Evolutionary conservation across 805 yeast species (phyloP).

Genomic region (Candida palmyrensis): DNA sequence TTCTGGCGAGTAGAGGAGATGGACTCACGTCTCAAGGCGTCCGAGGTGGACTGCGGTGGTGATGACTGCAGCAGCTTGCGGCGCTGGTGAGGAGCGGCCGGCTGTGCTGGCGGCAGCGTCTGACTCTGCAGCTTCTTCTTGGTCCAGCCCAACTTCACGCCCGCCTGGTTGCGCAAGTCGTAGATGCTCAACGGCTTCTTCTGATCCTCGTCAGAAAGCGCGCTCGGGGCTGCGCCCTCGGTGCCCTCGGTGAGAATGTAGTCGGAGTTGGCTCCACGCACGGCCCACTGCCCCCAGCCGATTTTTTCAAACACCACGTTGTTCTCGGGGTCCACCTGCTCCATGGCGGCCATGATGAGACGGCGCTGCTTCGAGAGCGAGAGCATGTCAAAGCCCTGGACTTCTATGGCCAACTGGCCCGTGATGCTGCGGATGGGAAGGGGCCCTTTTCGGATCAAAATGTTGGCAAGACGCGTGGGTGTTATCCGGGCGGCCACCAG

Average conservation of each 20-base stretch:
- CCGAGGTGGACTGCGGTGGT: constrained; percentile 1
- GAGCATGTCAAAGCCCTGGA: constrained; percentile 72
- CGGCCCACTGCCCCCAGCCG: constrained; percentile 99
- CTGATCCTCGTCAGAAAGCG: constrained; percentile 7
- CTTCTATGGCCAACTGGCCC: constrained; percentile 65
- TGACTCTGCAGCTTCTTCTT: constrained; percentile 20
- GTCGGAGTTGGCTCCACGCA: constrained; percentile 48
- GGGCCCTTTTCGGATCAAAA: constrained; percentile 74
- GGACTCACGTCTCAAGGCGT: constrained; percentile 40
- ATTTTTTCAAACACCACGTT: constrained; percentile 81
- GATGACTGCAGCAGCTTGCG: constrained; percentile 3
- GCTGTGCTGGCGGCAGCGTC: neutral
- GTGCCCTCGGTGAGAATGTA: constrained; percentile 44
- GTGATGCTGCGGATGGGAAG: constrained; percentile 88
- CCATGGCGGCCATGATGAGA: constrained; percentile 84
- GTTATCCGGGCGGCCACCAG: constrained; percentile 86
- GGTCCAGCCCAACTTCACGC: constrained; percentile 34
- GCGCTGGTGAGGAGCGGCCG: constrained; percentile 1
- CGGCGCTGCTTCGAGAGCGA: constrained; percentile 87
- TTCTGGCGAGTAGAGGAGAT: constrained; percentile 43
- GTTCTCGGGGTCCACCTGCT: constrained; percentile 57
- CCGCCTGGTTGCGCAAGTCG: constrained; percentile 30
- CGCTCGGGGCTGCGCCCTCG: constrained; percentile 8
- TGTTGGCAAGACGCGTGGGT: constrained; percentile 65
- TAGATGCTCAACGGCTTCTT: constrained; percentile 26